Base-by-base conservation (phyloP, 2,329 filamentous ascomycete species). In the Emydomyces testavorans region DNA sequence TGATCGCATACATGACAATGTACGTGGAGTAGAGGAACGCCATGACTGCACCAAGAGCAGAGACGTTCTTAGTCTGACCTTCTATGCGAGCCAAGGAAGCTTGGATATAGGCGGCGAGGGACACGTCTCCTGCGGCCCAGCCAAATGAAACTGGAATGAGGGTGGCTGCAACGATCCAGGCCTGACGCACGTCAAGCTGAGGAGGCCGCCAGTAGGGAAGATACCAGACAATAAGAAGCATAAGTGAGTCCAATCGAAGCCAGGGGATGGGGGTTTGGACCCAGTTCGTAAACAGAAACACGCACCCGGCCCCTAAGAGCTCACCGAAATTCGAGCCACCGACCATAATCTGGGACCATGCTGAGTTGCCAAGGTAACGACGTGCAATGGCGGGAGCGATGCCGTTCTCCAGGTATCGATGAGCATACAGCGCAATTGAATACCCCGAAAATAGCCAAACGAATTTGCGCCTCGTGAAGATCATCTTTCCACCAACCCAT, bases 281-380 rank as follows among this genome's bases (percentile, higher is more conserved):
- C 24, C 23, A 37, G 21, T 38, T 28, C 32, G 44, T 46, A 20
- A 46, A 46, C 1, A 39, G 21, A 21, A 38, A 46, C 10, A 38
- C 44, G 13, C 44, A 31, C 16, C 31, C 2, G 15, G 32, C 44
- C 29, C 34, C 36, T 13, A 38, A 10, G 44, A 37, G 36, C 11
- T 39, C 36, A 10, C 32, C 44, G 15, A 46, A 23, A 18, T 46
- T 46, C 1, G 44, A 46, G 15, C 34, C 32, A 2, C 34, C 31
- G n/a, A 38, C 43, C 31, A 46, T 38, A 16, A 46, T 46, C 18
- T 46, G 34, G 4, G 43, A 46, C 43, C 43, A 46, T 11, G 43
- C 43, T 13, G 43, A 46, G 24, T 46, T 46, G 13, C 43, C 43
- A 4, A 46, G 20, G 13, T 46, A 46, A 16, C 43, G 43, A 18